phyloP scores from a whole-genome alignment of 1,284 basidiomycete species.

The Neolentinus lepideus region DNA sequence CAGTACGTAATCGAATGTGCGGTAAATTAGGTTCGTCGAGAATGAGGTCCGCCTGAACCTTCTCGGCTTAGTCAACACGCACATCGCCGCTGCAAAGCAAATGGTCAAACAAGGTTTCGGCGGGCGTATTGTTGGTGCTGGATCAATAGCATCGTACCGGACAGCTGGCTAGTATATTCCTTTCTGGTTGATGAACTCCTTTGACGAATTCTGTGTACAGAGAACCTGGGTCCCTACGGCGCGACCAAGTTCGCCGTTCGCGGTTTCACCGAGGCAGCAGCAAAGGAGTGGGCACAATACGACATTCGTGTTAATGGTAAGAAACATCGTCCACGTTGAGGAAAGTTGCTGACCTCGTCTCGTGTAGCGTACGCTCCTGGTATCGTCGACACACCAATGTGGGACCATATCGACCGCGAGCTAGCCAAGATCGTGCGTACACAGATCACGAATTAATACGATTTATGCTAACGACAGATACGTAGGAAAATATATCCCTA shows the following conservation, averaged over 20 bases:
- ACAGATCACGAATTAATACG: background rate
- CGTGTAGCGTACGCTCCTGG: conserved; percentile 24
- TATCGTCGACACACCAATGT: conserved; percentile 28
- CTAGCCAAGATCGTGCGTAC: conserved; percentile 21
- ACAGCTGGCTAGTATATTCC: conserved; percentile 15
- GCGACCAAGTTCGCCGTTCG: conserved; percentile 33
- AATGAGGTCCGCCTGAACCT: conserved; percentile 25
- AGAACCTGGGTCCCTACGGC: conserved; percentile 26
- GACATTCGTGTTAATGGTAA: conserved; percentile 25
- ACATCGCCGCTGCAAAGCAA: conserved; percentile 30
- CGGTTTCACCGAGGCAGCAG: background rate
- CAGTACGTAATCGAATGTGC: background rate
- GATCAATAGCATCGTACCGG: conserved; percentile 25
- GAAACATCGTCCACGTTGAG: background rate
- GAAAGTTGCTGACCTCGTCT: background rate
- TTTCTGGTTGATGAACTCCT: background rate
- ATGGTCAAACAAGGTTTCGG: conserved; percentile 36
- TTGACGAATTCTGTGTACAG: conserved; percentile 8
- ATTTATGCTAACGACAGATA: background rate
- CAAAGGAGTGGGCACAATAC: conserved; percentile 26
- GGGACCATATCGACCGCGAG: conserved; percentile 28
- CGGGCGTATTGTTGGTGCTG: conserved; percentile 32
- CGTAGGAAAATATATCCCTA: conserved; percentile 19
- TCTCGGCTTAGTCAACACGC: conserved; percentile 23
- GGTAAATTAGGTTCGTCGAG: conserved; percentile 20